phyloP scores from a whole-genome alignment of 2,329 filamentous ascomycete species.

The Monilinia aucupariae region DNA sequence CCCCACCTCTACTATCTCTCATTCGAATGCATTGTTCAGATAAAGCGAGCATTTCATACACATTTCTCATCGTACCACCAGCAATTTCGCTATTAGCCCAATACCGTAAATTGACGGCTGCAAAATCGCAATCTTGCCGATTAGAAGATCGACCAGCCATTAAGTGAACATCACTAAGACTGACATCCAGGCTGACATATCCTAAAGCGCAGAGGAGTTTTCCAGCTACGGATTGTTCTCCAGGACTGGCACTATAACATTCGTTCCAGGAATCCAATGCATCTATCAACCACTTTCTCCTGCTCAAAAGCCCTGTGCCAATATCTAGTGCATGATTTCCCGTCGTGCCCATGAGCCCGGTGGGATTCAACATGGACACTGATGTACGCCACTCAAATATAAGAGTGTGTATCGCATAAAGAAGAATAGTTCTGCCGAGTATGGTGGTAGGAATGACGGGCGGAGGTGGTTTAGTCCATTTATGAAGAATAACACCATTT shows the following conservation, averaged over 20 bases:
- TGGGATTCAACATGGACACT: slow-evolving; percentile 32
- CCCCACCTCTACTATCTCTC: not conserved
- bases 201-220: slow-evolving; percentile 28
- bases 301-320: slow-evolving; percentile 24
- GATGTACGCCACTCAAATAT: slow-evolving; percentile 33
- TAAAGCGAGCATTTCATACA: slow-evolving; percentile 19
- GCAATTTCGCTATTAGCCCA: slow-evolving; percentile 31
- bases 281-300: slow-evolving; percentile 27
- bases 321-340: slow-evolving; percentile 28
- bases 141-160: slow-evolving; percentile 29
- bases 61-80: slow-evolving; percentile 28
- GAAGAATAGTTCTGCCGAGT: slow-evolving; percentile 29
- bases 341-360: slow-evolving; percentile 29
- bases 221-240: slow-evolving; percentile 17
- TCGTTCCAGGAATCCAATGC: slow-evolving; percentile 29
- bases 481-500: slow-evolving; percentile 30
- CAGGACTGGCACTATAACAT: slow-evolving; percentile 22
- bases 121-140: slow-evolving; percentile 28
- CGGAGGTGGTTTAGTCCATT: slow-evolving; percentile 31
- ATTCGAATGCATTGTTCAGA: not conserved
- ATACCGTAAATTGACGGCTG: slow-evolving; percentile 30
- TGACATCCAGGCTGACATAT: slow-evolving; percentile 29
- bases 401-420: slow-evolving; percentile 32
- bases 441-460: slow-evolving; percentile 24
- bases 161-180: slow-evolving; percentile 31